Evolutionary conservation across 345 rosid genomes (phyloP).

Genomic region (Stellera chamaejasme): DNA sequence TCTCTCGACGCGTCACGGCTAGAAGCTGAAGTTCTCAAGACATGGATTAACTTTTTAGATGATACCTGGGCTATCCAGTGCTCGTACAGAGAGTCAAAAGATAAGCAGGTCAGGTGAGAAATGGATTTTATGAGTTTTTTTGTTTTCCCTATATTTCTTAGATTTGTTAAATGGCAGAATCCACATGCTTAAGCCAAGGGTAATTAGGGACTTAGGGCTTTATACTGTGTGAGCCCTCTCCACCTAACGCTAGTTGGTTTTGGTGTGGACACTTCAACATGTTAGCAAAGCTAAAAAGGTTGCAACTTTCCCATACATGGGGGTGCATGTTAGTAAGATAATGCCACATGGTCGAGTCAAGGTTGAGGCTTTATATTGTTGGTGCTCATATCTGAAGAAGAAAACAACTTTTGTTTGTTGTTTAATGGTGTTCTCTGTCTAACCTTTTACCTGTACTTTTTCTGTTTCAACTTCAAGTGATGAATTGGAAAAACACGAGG

Average conservation of each 20-base stretch:
- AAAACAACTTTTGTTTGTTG: no score
- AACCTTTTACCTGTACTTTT: no score
- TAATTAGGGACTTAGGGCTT: conserved; percentile 11
- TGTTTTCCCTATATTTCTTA: not conserved
- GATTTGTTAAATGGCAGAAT: not conserved
- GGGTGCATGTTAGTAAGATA: no score
- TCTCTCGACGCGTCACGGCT: conserved; percentile 55
- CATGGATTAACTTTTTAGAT: conserved; percentile 92
- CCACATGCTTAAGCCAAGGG: no score
- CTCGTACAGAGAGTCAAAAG: conserved; percentile 53
- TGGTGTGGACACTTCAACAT: not conserved
- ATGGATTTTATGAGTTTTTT: conserved; percentile 12
- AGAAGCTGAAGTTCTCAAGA: conserved; percentile 71
- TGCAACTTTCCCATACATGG: no score
- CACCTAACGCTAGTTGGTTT: not conserved
- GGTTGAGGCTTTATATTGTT: not conserved
- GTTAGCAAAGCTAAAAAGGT: no score
- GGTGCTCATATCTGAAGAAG: no score
- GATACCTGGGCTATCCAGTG: conserved; percentile 85
- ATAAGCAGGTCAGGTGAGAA: conserved; percentile 68
- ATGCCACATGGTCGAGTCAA: no score
- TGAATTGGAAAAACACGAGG: conserved; percentile 82
- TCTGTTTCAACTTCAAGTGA: conserved; percentile 40
- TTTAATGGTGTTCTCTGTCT: no score
- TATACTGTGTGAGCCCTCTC: conserved; percentile 8